Conservation (phyloP, 257 asterid species). For the Plantago ovata region DNA sequence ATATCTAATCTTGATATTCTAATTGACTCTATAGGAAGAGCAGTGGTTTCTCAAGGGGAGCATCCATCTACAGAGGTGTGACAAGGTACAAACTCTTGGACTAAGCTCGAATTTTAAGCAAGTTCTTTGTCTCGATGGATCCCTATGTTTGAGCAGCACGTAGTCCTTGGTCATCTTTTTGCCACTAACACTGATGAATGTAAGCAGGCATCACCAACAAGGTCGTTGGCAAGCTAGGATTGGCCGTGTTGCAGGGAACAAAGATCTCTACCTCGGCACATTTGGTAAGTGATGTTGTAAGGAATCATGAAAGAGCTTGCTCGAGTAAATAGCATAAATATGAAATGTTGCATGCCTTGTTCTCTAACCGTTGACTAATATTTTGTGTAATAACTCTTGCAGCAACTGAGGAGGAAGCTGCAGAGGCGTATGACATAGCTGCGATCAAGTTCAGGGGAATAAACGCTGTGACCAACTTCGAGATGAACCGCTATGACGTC, state of each 20-base stretch:
- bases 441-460: conserved; percentile 88
- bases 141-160: too few species aligned
- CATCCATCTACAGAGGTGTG: conserved; percentile 85
- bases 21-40: conserved; percentile 57
- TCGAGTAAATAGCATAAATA: not conserved
- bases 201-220: conserved; percentile 94
- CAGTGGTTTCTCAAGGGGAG: conserved; percentile 91
- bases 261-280: conserved; percentile 92
- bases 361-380: too few species aligned
- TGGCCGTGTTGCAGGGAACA: conserved; percentile 95
- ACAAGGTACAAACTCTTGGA: conserved; percentile 50
- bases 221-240: conserved; percentile 99
- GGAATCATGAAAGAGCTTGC: not conserved
- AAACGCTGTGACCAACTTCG: conserved; percentile 87
- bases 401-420: conserved; percentile 99
- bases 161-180: not conserved
- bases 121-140: too few species aligned
- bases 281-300: conserved; percentile 42
- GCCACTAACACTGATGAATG: not conserved
- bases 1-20: not conserved
- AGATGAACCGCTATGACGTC: conserved; percentile 83
- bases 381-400: not conserved
- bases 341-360: too few species aligned
- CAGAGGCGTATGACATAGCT: conserved; percentile 95
- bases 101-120: too few species aligned